Evolutionary conservation across 2,329 filamentous ascomycete genomes (phyloP).

Genomic region (Penicillium aurantiogriseum): DNA sequence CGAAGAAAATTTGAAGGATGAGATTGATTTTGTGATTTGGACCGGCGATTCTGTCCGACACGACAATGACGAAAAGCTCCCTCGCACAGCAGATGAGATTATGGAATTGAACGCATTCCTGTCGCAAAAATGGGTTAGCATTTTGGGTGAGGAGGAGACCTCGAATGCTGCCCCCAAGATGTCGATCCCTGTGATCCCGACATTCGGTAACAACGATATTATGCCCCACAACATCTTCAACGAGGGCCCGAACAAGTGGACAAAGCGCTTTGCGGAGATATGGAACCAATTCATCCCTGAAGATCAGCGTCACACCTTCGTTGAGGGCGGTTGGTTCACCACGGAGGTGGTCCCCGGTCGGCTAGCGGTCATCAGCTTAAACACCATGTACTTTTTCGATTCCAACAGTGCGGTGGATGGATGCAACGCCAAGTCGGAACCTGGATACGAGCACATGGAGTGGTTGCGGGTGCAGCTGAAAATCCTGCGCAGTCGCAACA

Average conservation of each 20-base stretch:
- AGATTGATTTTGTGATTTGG: slow-evolving; percentile 88
- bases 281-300: slow-evolving; percentile 90
- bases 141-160: slow-evolving; percentile 59
- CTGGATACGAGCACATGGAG: slow-evolving; percentile 92
- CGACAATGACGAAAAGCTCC: slow-evolving; percentile 79
- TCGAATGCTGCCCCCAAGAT: slow-evolving; percentile 55
- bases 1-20: slow-evolving; percentile 68
- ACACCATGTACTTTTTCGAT: slow-evolving; percentile 94
- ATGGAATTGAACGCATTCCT: slow-evolving; percentile 72
- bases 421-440: slow-evolving; percentile 73
- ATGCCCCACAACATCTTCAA: slow-evolving; percentile 93
- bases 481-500: slow-evolving; percentile 73
- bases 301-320: slow-evolving; percentile 84
- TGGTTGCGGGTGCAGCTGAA: slow-evolving; percentile 90
- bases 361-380: slow-evolving; percentile 88
- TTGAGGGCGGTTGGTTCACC: slow-evolving; percentile 91
- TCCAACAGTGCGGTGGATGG: slow-evolving; percentile 93
- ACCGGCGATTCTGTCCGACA: slow-evolving; percentile 88
- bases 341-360: slow-evolving; percentile 84
- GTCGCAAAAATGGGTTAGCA: slow-evolving; percentile 70
- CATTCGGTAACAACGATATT: slow-evolving; percentile 95
- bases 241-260: slow-evolving; percentile 82
- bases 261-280: slow-evolving; percentile 70
- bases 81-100: slow-evolving; percentile 74
- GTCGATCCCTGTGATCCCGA: slow-evolving; percentile 79